A percentile compares a stretch with the other conserved stretches of the same genome.
Evolutionary conservation across 352 stramenopile species (phyloP).

Genomic region (Pseudoperonospora humuli): DNA sequence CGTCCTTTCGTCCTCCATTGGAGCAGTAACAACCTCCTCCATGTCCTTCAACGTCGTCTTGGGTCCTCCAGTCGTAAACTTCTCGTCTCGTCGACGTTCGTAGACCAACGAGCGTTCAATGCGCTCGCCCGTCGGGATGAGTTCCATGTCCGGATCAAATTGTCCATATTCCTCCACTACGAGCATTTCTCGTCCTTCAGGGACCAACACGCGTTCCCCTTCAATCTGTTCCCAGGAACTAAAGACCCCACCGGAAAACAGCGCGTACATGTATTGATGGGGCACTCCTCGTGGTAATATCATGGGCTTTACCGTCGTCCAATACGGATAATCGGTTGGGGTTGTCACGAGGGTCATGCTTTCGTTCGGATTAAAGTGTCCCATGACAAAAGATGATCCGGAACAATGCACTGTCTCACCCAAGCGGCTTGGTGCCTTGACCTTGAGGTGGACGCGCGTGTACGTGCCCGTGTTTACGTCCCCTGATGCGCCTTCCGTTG

Average conservation of each 20-base stretch:
- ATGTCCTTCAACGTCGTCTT: conserved; percentile 14
- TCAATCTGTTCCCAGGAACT: conserved; percentile 78
- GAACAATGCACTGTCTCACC: conserved; percentile 75
- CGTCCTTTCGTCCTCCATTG: conserved; percentile 1
- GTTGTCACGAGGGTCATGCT: conserved; percentile 93
- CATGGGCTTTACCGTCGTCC: conserved; percentile 90
- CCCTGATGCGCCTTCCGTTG: conserved; percentile 22
- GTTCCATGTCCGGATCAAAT: conserved; percentile 56
- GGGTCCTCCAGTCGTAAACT: not conserved
- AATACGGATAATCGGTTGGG: conserved; percentile 94
- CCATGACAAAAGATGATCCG: conserved; percentile 79
- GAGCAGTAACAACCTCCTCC: not conserved
- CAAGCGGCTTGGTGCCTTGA: conserved; percentile 61
- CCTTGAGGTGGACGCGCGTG: conserved; percentile 67
- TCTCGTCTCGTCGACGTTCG: conserved; percentile 32
- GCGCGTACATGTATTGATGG: conserved; percentile 88
- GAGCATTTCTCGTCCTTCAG: conserved; percentile 72
- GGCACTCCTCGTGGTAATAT: conserved; percentile 81
- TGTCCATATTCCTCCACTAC: conserved; percentile 70
- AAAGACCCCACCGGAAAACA: conserved; percentile 82
- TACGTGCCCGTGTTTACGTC: conserved; percentile 81
- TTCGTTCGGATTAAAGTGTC: conserved; percentile 82
- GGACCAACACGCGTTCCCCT: conserved; percentile 59
- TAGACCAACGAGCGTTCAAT: conserved; percentile 58
- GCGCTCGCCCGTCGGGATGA: conserved; percentile 48